Percentiles rank a stretch among this genome's conserved stretches.
Conservation (phyloP, 148 eudicot genomes). For the Silene latifolia region DNA sequence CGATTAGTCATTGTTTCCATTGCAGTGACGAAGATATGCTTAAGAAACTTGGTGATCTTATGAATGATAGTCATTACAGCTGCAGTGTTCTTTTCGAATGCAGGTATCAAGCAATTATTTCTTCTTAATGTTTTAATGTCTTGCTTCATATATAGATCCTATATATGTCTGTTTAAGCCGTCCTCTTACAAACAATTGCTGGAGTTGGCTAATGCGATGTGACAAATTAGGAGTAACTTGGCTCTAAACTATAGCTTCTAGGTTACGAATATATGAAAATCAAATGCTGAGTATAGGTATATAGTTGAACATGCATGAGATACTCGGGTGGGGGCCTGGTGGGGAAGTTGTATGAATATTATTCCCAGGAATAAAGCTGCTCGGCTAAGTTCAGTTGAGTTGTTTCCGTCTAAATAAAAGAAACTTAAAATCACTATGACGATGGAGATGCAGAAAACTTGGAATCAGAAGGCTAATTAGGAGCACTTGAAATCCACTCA, state of each 20-base stretch:
- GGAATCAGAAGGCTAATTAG: not conserved
- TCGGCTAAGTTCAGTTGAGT: too few species aligned
- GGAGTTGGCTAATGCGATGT: not conserved
- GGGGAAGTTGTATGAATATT: too few species aligned
- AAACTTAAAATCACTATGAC: not conserved
- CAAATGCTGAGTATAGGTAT: too few species aligned
- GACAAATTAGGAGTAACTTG: too few species aligned
- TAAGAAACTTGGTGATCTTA: constrained; percentile 90
- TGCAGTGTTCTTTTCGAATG: constrained; percentile 94
- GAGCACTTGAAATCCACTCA: not conserved
- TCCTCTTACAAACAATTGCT: not conserved
- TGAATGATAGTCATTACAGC: constrained; percentile 94
- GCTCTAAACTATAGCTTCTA: too few species aligned
- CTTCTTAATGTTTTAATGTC: not conserved
- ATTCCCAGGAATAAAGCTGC: not conserved
- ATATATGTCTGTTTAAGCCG: not conserved
- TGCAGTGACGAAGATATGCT: constrained; percentile 92
- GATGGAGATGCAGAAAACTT: not conserved
- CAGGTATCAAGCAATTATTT: constrained; percentile 48
- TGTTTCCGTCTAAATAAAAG: not conserved
- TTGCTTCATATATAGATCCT: not conserved
- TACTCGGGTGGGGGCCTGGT: too few species aligned
- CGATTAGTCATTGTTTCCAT: constrained; percentile 10
- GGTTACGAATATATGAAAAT: not conserved
- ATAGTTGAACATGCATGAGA: too few species aligned